Percentiles rank a stretch among this genome's conserved stretches.
These are phyloP conservation scores for Ogataea populi-albae DNA, from an alignment of 805 yeast genomes.

Conservation along the genomic window DNA sequence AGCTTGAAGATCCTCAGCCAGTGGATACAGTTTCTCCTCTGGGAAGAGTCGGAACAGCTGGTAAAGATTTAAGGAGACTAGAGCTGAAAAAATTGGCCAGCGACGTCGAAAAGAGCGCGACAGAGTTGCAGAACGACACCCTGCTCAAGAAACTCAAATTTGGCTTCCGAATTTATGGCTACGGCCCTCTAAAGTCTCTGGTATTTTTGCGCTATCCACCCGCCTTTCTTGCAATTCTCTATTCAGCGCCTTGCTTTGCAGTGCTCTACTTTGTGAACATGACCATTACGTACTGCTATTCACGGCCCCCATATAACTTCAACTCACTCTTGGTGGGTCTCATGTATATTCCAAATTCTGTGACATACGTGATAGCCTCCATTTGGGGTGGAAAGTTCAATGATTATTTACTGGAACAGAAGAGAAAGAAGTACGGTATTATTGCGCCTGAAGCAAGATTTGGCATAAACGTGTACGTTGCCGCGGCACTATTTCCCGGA, in stretches of 20 bases:
- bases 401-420: slow-evolving; percentile 53
- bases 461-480: slow-evolving; percentile 67
- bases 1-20: slow-evolving; percentile 20
- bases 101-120: slow-evolving; percentile 20
- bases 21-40: slow-evolving; percentile 37
- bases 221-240: slow-evolving; percentile 59
- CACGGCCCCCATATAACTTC: slow-evolving; percentile 68
- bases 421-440: slow-evolving; percentile 58
- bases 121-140: slow-evolving; percentile 17
- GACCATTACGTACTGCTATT: slow-evolving; percentile 62
- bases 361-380: slow-evolving; percentile 71
- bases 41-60: slow-evolving; percentile 30
- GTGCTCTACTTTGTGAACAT: slow-evolving; percentile 71
- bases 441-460: slow-evolving; percentile 75
- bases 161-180: slow-evolving; percentile 44
- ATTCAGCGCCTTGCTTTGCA: slow-evolving; percentile 70
- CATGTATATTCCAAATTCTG: slow-evolving; percentile 79
- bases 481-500: slow-evolving; percentile 59
- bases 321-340: slow-evolving; percentile 64
- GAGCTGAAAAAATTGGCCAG: slow-evolving; percentile 20
- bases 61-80: slow-evolving; percentile 18
- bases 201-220: slow-evolving; percentile 69
- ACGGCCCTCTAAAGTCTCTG: slow-evolving; percentile 62
- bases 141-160: slow-evolving; percentile 23
- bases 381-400: slow-evolving; percentile 81